Base-by-base conservation (phyloP, 2,329 filamentous ascomycete species). In the Herpotrichia juniperi region DNA sequence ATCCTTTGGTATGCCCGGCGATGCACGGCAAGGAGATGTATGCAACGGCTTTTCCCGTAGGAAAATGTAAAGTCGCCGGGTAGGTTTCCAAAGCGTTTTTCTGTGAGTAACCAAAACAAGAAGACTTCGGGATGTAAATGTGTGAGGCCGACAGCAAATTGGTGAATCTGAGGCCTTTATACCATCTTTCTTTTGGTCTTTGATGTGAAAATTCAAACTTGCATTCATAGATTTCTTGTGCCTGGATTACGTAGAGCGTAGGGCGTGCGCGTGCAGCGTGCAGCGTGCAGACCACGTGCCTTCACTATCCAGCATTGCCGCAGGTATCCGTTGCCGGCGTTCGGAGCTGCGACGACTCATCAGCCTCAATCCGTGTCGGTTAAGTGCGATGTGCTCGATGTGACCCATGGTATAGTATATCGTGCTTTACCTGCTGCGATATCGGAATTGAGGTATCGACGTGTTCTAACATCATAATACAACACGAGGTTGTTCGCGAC, bases 241-340 rank as follows among this genome's bases (percentile, higher is more conserved):
- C 37, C 45, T 47, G 21, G 35, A 16, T 17, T n/a, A n/a, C n/a
- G n/a, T n/a, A n/a, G n/a, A n/a, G n/a, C n/a, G n/a, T n/a, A n/a
- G n/a, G n/a, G n/a, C n/a, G n/a, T n/a, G n/a, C n/a, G n/a, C n/a
- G n/a, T n/a, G 35, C 40, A 11, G 42, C 48, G 42, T 47, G 50
- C 46, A 42, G 51, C 51, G 51, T 34, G 32, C 34, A 39, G 24
- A 19, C 25, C 46, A 50, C 51, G 47, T 54, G 46, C 39, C 51
- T 34, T 40, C 25, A 21, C 19, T 45, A 31, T 43, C 48, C 52
- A 47, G 39, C 52, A 10, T 25, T 48, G 21, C 49, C 48, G 49
- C 19, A 11, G 3, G 16, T 42, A 51, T 51, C 49, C 49, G 49
- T 4, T 19, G 42, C 24, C 9, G 40, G n/a, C 25, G 35, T 40